These are phyloP conservation scores for Brassica carinata DNA, from an alignment of 345 rosid genomes.

Conservation along the genomic window DNA sequence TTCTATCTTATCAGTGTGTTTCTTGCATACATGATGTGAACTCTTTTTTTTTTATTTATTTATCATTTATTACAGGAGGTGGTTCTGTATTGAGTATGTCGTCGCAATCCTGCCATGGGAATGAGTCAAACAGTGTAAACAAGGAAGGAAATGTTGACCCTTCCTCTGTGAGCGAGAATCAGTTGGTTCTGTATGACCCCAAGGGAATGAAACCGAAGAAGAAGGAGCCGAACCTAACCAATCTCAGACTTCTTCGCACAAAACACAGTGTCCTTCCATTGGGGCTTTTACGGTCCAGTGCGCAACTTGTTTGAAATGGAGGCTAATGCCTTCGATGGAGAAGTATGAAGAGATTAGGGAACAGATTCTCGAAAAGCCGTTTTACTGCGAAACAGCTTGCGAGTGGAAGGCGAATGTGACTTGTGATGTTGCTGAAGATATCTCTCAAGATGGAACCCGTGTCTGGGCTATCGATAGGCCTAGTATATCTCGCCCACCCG, in stretches of 20 bases:
- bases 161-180: conserved; percentile 43
- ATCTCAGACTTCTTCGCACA: conserved; percentile 40
- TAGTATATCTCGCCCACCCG: conserved; percentile 84
- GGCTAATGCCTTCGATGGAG: conserved; percentile 82
- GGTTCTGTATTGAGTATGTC: conserved; percentile 40
- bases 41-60: neutral
- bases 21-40: neutral
- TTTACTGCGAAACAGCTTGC: conserved; percentile 62
- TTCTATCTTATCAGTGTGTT: neutral
- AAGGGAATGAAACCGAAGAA: conserved; percentile 42
- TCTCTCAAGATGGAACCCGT: conserved; percentile 85
- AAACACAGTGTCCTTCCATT: conserved; percentile 55
- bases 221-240: conserved; percentile 23
- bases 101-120: conserved; percentile 44
- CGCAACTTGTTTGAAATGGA: conserved; percentile 89
- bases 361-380: conserved; percentile 69
- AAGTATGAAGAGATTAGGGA: conserved; percentile 95
- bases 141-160: conserved; percentile 44
- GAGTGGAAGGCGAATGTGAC: conserved; percentile 81
- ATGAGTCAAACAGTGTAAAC: conserved; percentile 40
- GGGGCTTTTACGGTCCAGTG: conserved; percentile 95
- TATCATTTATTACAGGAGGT: neutral
- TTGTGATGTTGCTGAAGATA: conserved; percentile 80
- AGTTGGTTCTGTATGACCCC: conserved; percentile 68
- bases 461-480: conserved; percentile 98